Base-by-base conservation (phyloP, 352 stramenopile genomes). In the Globisporangium cylindrosporum region DNA sequence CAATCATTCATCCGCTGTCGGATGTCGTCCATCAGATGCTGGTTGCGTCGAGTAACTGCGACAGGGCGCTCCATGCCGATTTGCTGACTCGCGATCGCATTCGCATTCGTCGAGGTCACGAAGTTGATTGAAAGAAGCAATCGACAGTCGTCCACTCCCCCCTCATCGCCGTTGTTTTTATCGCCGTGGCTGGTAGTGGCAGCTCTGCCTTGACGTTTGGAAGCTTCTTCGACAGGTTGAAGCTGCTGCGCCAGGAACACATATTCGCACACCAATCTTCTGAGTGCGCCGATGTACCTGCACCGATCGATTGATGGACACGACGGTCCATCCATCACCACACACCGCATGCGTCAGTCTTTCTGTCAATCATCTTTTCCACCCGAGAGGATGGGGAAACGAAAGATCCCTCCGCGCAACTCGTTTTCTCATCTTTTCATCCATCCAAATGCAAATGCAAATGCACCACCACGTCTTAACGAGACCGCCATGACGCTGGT, bases 241-340 rank as follows among this genome's bases (percentile, higher is more conserved):
- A 72, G 63, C n/a, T 68, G 34, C 62, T 73, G 62, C 38, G 62
- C 67, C 22, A 70, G 36, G 18, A 69, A 14, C 54, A 70, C 67
- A 69, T 70, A 73, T 32, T 73, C 67, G 43, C 46, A 48, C 22
- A 73, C 48, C n/a, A 69, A 49, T 43, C 24, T 22, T 48, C 29
- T 36, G 15, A 68, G 59, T 9, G 49, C 61, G 24, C 54, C 24
- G 38, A 43, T 29, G 49, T 43, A 71, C 36, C 66, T 71, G 27
- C 25, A 61, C 15, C n/a, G 38, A 58, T 43, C 10, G 41, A 25
- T 25, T n/a, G 32, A 46, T 59, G 54, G 10, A 49, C 41, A 20
- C 15, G 15, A 10, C 15, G 41, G 38, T 49, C 14, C 38, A 51
- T 57, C 64, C 55, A 57, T 56, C 54, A 27, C 25, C 18, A 22